phyloP scores from a whole-genome alignment of 2,329 filamentous ascomycete genomes.

The Botryotinia calthae region DNA sequence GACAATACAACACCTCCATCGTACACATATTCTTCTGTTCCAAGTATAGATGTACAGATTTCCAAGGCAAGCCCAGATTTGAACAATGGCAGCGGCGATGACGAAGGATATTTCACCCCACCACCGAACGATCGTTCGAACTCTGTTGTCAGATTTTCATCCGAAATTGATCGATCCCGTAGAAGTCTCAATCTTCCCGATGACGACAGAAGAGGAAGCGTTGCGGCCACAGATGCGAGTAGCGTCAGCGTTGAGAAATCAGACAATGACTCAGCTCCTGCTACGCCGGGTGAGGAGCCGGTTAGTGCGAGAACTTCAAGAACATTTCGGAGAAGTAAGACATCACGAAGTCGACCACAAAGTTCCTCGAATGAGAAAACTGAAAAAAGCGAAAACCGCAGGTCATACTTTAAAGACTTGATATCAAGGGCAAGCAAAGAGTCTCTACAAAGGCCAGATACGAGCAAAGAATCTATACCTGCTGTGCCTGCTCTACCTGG shows the following conservation, averaged over 20 bases:
- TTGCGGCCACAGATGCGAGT: slow-evolving; percentile 49
- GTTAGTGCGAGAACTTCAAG: slow-evolving; percentile 55
- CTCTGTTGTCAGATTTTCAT: slow-evolving; percentile 52
- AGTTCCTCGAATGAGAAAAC: slow-evolving; percentile 59
- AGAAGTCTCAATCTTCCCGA: slow-evolving; percentile 50
- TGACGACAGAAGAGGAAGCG: slow-evolving; percentile 49
- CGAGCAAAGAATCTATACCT: neutral
- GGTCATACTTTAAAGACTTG: slow-evolving; percentile 52
- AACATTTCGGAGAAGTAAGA: slow-evolving; percentile 54
- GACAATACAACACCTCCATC: slow-evolving; percentile 48
- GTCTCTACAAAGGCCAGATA: slow-evolving; percentile 28
- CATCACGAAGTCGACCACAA: slow-evolving; percentile 52
- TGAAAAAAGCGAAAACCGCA: slow-evolving; percentile 56
- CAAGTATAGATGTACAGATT: slow-evolving; percentile 30
- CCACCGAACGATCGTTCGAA: slow-evolving; percentile 45
- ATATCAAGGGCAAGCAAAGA: slow-evolving; percentile 36
- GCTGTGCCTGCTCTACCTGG: slow-evolving; percentile 7
- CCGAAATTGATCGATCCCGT: slow-evolving; percentile 50
- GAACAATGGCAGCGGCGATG: neutral
- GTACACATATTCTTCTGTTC: slow-evolving; percentile 47
- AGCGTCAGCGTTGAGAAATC: slow-evolving; percentile 41
- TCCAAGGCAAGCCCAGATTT: slow-evolving; percentile 16
- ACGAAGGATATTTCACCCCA: slow-evolving; percentile 40
- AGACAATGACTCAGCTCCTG: slow-evolving; percentile 41
- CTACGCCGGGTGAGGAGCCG: slow-evolving; percentile 52